Percentiles rank a stretch among this genome's conserved stretches.
Evolutionary conservation across 768 basidiomycete species (phyloP).

Genomic region (Boletus pseudo-olivaceus): DNA sequence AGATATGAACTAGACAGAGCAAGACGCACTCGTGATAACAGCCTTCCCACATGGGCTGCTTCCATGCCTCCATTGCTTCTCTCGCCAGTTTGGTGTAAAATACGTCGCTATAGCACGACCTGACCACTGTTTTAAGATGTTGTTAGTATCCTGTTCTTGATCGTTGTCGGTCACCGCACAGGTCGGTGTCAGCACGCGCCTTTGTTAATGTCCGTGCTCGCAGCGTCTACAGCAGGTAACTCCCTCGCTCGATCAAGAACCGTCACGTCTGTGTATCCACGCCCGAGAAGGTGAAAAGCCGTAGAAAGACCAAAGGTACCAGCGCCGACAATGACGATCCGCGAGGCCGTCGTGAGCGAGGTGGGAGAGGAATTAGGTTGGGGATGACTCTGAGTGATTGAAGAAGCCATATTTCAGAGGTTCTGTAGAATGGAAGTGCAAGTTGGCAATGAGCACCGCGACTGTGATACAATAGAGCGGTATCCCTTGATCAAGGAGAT

Average conservation of each 20-base stretch:
- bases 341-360: constrained; percentile 11
- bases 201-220: constrained; percentile 55
- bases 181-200: constrained; percentile 7
- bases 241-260: constrained; percentile 67
- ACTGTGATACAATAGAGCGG: background rate
- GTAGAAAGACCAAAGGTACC: constrained; percentile 88
- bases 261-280: constrained; percentile 67
- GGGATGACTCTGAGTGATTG: background rate
- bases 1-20: background rate
- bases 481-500: background rate
- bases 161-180: background rate
- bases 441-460: background rate
- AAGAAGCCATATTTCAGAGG: constrained; percentile 3
- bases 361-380: background rate
- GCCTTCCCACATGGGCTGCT: constrained; percentile 62
- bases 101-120: constrained; percentile 66
- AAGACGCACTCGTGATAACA: constrained; percentile 76
- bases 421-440: background rate
- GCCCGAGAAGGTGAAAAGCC: constrained; percentile 69
- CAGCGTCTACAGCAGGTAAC: constrained; percentile 81
- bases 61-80: constrained; percentile 79
- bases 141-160: background rate
- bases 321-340: constrained; percentile 65
- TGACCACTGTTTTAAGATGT: constrained; percentile 50
- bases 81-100: constrained; percentile 70